Evolutionary conservation across 805 yeast genomes (phyloP).

Genomic region (Teunomyces panamensis): DNA sequence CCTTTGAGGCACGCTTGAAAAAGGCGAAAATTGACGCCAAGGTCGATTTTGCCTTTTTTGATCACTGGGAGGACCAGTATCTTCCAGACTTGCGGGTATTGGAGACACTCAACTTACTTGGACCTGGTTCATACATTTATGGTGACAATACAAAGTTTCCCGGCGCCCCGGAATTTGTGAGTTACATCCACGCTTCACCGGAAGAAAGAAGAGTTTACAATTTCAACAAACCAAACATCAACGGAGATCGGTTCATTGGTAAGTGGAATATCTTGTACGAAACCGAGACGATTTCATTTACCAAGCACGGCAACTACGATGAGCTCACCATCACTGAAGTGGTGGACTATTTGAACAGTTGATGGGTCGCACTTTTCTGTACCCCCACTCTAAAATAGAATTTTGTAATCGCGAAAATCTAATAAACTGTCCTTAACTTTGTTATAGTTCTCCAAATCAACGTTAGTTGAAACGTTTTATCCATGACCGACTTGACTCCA

Average conservation of each 20-base stretch:
- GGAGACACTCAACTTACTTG: constrained; percentile 38
- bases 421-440: too few species aligned
- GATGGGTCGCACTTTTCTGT: not conserved
- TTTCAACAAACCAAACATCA: constrained; percentile 18
- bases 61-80: constrained; percentile 38
- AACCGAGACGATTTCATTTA: constrained; percentile 19
- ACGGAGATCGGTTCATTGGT: constrained; percentile 29
- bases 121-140: constrained; percentile 35
- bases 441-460: not conserved
- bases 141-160: constrained; percentile 38
- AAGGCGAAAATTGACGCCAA: constrained; percentile 13
- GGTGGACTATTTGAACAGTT: constrained; percentile 28
- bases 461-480: not conserved
- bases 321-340: constrained; percentile 21
- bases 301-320: constrained; percentile 18
- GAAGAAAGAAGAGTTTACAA: constrained; percentile 33
- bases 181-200: constrained; percentile 38
- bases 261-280: constrained; percentile 43
- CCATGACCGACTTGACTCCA: constrained; percentile 50
- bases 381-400: not conserved
- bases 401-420: too few species aligned
- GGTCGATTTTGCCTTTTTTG: constrained; percentile 38
- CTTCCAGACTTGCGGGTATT: constrained; percentile 41
- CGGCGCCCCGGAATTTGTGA: constrained; percentile 39
- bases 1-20: constrained; percentile 17